Evolutionary conservation across 352 stramenopile species (phyloP).

Genomic region (Pythium pectinolyticum): DNA sequence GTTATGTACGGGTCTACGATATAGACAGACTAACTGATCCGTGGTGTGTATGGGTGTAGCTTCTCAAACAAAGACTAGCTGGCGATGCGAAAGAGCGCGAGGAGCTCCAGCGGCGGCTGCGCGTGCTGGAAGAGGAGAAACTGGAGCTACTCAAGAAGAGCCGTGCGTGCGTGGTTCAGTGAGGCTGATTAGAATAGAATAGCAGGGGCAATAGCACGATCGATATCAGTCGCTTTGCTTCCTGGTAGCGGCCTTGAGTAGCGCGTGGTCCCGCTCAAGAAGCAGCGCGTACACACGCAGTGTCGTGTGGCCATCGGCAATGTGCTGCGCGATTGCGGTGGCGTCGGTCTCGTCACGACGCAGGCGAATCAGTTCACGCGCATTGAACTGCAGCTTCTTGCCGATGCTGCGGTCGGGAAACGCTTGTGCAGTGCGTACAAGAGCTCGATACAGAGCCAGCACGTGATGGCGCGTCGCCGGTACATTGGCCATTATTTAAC

Average conservation of each 20-base stretch:
- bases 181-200: neutral
- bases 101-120: slow-evolving; percentile 51
- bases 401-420: slow-evolving; percentile 65
- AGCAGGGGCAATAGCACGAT: no score
- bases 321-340: slow-evolving; percentile 36
- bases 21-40: no score
- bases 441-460: slow-evolving; percentile 59
- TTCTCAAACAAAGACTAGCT: slow-evolving; percentile 45
- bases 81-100: slow-evolving; percentile 56
- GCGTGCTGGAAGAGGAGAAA: slow-evolving; percentile 58
- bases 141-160: slow-evolving; percentile 56
- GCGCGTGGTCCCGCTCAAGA: slow-evolving; percentile 38
- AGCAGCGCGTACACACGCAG: slow-evolving; percentile 64
- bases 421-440: slow-evolving; percentile 44
- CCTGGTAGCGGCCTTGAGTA: slow-evolving; percentile 60
- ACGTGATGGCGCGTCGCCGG: slow-evolving; percentile 31
- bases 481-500: neutral
- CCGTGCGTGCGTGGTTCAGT: slow-evolving; percentile 54
- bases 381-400: slow-evolving; percentile 77
- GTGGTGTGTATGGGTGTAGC: slow-evolving; percentile 26
- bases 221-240: slow-evolving; percentile 40
- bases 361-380: slow-evolving; percentile 64
- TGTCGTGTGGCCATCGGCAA: slow-evolving; percentile 56
- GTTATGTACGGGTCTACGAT: no score
- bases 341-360: slow-evolving; percentile 49